Evolutionary conservation across 257 asterid species (phyloP).

Genomic region (Scutellaria galericulata): DNA sequence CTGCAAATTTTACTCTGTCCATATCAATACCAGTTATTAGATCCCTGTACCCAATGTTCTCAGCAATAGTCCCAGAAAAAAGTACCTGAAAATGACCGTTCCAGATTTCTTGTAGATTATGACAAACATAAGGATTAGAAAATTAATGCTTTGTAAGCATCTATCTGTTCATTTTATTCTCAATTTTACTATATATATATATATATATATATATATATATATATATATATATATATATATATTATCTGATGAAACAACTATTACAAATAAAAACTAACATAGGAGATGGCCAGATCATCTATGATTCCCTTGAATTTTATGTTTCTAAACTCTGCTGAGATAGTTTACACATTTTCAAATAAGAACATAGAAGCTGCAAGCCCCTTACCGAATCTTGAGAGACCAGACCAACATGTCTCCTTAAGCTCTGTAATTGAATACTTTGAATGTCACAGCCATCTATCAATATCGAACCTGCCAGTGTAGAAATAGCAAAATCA

Average conservation of each 20-base stretch:
- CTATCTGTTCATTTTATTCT: too few species aligned
- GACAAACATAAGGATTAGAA: background rate
- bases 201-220: too few species aligned
- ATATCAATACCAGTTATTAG: constrained; percentile 68
- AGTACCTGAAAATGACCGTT: constrained; percentile 54
- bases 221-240: too few species aligned
- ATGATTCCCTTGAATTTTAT: background rate
- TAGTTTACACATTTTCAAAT: background rate
- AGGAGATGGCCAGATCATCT: too few species aligned
- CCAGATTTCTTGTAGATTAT: constrained; percentile 13
- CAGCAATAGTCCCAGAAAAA: constrained; percentile 85
- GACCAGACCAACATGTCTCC: constrained; percentile 87
- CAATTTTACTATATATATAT: too few species aligned
- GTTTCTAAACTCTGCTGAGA: background rate
- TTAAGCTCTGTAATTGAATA: constrained; percentile 64
- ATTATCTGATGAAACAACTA: constrained; percentile 16
- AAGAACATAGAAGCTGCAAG: constrained; percentile 16
- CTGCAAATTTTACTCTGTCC: constrained; percentile 76
- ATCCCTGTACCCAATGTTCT: constrained; percentile 92
- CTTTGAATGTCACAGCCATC: constrained; percentile 71
- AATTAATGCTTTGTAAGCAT: too few species aligned
- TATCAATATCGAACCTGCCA: constrained; percentile 65
- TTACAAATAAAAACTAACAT: background rate
- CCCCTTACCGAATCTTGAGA: constrained; percentile 82
- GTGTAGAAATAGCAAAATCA: constrained; percentile 28